A percentile compares a stretch with the other conserved stretches of the same genome.
These are phyloP conservation scores for Beauveria brongniartii DNA, from an alignment of 2,329 filamentous ascomycete genomes.

Conservation along the genomic window DNA sequence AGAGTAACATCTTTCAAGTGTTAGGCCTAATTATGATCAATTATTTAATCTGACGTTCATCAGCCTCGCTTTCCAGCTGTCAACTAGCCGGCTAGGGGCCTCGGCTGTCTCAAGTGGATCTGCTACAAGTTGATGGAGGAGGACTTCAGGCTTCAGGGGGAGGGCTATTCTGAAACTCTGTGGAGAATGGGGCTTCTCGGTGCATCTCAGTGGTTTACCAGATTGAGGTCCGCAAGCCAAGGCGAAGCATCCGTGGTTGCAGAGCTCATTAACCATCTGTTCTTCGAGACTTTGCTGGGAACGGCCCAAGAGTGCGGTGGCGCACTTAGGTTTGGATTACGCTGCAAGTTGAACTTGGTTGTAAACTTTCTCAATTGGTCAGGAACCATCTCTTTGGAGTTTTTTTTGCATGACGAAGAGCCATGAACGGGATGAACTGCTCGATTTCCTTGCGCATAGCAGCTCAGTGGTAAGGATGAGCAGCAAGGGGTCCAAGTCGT, in stretches of 20 bases:
- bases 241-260: too few species aligned
- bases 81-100: neutral
- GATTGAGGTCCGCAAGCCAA: neutral
- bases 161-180: slow-evolving; percentile 1
- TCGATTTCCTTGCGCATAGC: neutral
- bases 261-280: too few species aligned
- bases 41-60: too few species aligned
- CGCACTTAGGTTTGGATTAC: neutral
- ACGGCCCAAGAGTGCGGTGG: too few species aligned
- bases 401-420: too few species aligned
- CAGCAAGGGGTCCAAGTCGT: neutral
- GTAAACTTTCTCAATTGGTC: too few species aligned
- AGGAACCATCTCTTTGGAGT: too few species aligned
- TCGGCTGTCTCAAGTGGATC: slow-evolving; percentile 3
- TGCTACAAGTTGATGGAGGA: neutral
- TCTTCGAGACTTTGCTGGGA: too few species aligned
- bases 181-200: neutral
- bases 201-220: neutral
- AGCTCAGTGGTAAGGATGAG: neutral
- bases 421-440: neutral
- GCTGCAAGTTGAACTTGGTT: neutral
- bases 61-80: too few species aligned
- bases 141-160: neutral
- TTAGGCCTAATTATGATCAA: too few species aligned
- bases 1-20: neutral